phyloP scores from a whole-genome alignment of 2,329 filamentous ascomycete species.

The Venturia pyrina region DNA sequence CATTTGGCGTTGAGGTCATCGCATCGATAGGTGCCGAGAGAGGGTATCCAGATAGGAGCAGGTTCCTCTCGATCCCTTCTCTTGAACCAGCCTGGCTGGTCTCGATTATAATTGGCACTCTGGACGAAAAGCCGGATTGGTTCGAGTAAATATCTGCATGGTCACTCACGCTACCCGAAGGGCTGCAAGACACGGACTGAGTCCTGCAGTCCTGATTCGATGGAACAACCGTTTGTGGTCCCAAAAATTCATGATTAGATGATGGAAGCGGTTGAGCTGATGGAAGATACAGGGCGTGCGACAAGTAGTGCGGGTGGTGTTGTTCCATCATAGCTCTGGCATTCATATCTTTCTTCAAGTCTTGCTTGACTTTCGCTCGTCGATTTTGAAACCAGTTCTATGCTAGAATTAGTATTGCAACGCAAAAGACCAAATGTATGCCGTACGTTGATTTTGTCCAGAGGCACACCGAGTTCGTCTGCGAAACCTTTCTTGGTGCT shows the following conservation, averaged over 20 bases:
- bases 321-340: constrained; percentile 19
- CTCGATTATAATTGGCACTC: not conserved
- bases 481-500: constrained; percentile 41
- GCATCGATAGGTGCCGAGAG: not conserved
- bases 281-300: not conserved
- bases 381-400: constrained; percentile 47
- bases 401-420: constrained; percentile 21
- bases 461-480: constrained; percentile 35
- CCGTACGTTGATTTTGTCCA: constrained; percentile 44
- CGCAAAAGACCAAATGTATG: not conserved
- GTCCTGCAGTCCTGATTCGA: not conserved
- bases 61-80: not conserved
- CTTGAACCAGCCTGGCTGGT: not conserved
- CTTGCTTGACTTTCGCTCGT: constrained; percentile 42
- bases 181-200: not conserved
- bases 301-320: not conserved
- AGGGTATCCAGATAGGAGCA: not conserved
- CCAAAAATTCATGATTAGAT: not conserved
- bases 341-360: constrained; percentile 35
- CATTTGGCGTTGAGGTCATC: not conserved
- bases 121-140: not conserved
- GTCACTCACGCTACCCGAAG: not conserved
- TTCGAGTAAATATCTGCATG: not conserved
- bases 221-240: not conserved
- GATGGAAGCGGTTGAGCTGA: not conserved